Conservation (phyloP, 2,329 filamentous ascomycete species). For the Apiospora malaysiana region DNA sequence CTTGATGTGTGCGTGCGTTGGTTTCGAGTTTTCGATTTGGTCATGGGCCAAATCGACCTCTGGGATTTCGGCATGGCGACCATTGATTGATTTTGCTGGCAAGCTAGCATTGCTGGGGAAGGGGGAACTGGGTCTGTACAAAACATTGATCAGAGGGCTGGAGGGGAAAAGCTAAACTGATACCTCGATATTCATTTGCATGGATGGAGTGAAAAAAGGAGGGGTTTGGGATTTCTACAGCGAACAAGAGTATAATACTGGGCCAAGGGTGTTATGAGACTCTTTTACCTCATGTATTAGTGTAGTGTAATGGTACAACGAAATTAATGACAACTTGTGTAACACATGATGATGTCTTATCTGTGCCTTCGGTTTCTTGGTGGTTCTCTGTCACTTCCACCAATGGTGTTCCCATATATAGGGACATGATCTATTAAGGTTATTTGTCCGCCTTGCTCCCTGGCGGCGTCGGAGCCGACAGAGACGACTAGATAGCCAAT, state of each 20-base stretch:
- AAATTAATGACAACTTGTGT: conserved; percentile 24
- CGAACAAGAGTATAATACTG: conserved; percentile 38
- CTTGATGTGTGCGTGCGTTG: conserved; percentile 13
- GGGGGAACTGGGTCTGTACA: conserved; percentile 35
- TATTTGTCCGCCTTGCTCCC: neutral
- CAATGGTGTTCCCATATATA: neutral
- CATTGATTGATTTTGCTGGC: conserved; percentile 28
- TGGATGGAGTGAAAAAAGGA: conserved; percentile 38
- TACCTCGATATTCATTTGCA: conserved; percentile 37
- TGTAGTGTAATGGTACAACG: conserved; percentile 35
- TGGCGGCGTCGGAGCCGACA: neutral
- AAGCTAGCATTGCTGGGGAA: conserved; percentile 31
- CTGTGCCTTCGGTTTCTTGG: neutral
- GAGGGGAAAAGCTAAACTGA: conserved; percentile 30
- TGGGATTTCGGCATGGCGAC: conserved; percentile 34
- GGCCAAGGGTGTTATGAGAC: conserved; percentile 27
- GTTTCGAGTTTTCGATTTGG: conserved; percentile 7
- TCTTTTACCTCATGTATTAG: conserved; percentile 36
- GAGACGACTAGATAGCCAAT: neutral
- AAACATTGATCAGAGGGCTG: conserved; percentile 34
- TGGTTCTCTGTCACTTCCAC: neutral
- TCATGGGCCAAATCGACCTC: conserved; percentile 30
- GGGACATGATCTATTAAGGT: neutral
- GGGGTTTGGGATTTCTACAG: conserved; percentile 20
- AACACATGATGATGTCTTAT: neutral